Conservation (phyloP, 345 rosid species). For the Euphorbia lathyris region DNA sequence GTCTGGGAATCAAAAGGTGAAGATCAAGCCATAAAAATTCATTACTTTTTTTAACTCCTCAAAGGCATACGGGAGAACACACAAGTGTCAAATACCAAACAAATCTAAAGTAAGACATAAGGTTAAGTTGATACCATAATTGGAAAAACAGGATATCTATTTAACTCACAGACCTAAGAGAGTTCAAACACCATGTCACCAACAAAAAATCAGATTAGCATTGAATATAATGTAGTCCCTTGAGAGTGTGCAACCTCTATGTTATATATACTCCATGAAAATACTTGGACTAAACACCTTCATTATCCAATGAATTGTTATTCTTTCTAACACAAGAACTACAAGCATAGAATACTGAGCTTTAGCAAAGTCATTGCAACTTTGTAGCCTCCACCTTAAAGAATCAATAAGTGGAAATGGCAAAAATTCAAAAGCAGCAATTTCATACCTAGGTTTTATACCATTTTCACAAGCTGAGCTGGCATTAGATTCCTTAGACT, state of each 20-base stretch:
- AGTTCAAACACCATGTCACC: not conserved
- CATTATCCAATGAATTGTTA: not conserved
- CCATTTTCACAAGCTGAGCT: constrained; percentile 30
- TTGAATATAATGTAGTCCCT: not conserved
- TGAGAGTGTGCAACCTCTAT: not conserved
- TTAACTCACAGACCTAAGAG: not conserved
- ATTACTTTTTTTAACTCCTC: not conserved
- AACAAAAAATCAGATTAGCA: not conserved
- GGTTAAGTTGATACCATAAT: not conserved
- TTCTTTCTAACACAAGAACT: not conserved
- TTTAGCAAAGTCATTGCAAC: not conserved
- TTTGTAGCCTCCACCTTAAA: not conserved
- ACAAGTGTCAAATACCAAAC: not conserved
- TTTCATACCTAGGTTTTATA: constrained; percentile 40
- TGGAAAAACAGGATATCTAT: not conserved
- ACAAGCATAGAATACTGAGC: not conserved
- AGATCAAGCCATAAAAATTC: not conserved
- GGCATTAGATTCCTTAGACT: constrained; percentile 42
- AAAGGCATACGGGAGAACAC: not conserved
- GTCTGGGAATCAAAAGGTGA: no score
- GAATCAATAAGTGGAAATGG: constrained; percentile 8
- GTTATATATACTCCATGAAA: not conserved
- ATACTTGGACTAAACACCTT: not conserved
- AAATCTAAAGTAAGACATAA: no score
- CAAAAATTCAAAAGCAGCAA: constrained; percentile 8